Base-by-base conservation (phyloP, 2,329 filamentous ascomycete species). In the Colletotrichum siamense region DNA sequence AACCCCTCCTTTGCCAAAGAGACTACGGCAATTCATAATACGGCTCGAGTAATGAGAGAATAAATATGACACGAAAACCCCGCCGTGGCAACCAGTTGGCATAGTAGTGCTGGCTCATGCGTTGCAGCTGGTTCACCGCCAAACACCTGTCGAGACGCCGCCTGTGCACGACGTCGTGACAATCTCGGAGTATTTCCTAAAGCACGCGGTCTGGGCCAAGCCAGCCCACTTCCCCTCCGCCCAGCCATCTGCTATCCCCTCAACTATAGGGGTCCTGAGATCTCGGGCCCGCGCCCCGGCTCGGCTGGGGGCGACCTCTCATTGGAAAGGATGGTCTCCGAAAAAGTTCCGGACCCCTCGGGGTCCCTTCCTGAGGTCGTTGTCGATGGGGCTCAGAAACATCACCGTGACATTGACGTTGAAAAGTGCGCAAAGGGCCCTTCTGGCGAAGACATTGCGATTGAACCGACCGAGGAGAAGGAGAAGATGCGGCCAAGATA, bases 401-500 rank as follows among this genome's bases (percentile, higher is more conserved):
- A 28, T 16, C 24, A 2, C 34, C 4, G 55, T 7, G 55, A 59
- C 4, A 59, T 52, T 52, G 44, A 67, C 39, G 16, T 36, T 13
- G 73, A 59, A 13, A 73, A 68, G 63, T 57, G 55, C 6, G 26
- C 10, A 57, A 34, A 73, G 18, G 26, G 39, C 18, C 28, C n/a
- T 18, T 36, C 15, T 32, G 30, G 10, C n/a, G 28, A 73, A 15
- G 34, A 61, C 0, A 44, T 12, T 30, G 10, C 18, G 22, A 26
- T 24, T 16, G 49, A 34, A 36, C 24, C 34, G n/a, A 32, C 32
- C 10, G 68, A 44, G 22, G 26, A 61, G 15, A 6, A 52, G 34
- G 52, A 72, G 15, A 73, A 9, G 26, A 73, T 69, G 44, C 24
- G 44, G n/a, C 57, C 30, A 5, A 68, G 6, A 28, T 63, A 63